phyloP scores from a whole-genome alignment of 352 stramenopile genomes.

The Phytophthora fragariae region DNA sequence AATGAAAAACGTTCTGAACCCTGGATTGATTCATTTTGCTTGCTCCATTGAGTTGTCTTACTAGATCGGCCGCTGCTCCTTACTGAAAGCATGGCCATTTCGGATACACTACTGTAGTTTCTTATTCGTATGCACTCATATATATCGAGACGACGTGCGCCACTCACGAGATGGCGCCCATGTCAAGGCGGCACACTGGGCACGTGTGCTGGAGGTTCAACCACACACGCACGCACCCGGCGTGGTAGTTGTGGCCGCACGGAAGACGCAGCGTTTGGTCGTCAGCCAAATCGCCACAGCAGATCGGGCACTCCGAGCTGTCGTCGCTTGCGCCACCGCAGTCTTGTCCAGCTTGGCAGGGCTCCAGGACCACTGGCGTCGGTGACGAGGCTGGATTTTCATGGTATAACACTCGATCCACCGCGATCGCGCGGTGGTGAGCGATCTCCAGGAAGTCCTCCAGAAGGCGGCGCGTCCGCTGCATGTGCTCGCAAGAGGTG shows the following conservation, averaged over 20 bases:
- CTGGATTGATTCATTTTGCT: neutral
- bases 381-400: conserved; percentile 23
- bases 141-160: neutral
- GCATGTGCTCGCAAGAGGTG: conserved; percentile 50
- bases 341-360: conserved; percentile 13
- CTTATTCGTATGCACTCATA: conserved; percentile 13
- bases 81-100: conserved; percentile 5
- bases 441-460: conserved; percentile 66
- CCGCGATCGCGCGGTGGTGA: conserved; percentile 36
- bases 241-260: conserved; percentile 76
- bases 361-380: conserved; percentile 14
- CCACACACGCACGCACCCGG: conserved; percentile 73
- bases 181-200: conserved; percentile 62
- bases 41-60: conserved; percentile 13
- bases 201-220: conserved; percentile 75
- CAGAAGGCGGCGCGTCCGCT: conserved; percentile 44
- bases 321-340: conserved; percentile 36
- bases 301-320: conserved; percentile 74
- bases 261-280: conserved; percentile 58
- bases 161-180: conserved; percentile 14
- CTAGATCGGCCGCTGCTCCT: neutral
- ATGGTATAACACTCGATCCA: conserved; percentile 35
- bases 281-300: conserved; percentile 53
- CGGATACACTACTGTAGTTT: conserved; percentile 20
- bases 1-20: neutral